Base-by-base conservation (phyloP, 202 grass and related monocot species). In the Saccharum hybrid region DNA sequence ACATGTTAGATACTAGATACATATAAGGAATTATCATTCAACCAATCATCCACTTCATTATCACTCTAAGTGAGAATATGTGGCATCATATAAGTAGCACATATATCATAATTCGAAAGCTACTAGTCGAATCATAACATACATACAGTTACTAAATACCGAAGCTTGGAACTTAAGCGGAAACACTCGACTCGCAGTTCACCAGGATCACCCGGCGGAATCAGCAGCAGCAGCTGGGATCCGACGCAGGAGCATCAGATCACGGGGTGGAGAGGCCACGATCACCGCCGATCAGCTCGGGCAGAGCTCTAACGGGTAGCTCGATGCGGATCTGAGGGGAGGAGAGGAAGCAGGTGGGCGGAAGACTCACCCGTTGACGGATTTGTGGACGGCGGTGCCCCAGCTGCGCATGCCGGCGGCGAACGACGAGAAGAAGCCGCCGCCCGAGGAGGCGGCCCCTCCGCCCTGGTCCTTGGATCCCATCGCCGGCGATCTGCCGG, bases 311-410 rank as follows among this genome's bases (percentile, higher is more conserved):
- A 63, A 15, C 48, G 65, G 57, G 34, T 8, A 86, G 63, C 67
- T 68, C 15, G 39, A 67, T 71, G 72, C 76, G 71, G 89, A 90
- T 90, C 85, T 84, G 81, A 10, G 59, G 71, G 18, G 14, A 71
- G 49, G 75, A 18, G 66, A 31, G 31, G 28, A 18, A 65, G 8
- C 36, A 7, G 2, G 33, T 1, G 42, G 69, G 13, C 75, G 10
- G 69, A 14, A 51, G 81, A 65, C 71, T 87, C 79, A 98, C 96
- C 96, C 96, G 83, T 96, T 98, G 54, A 98, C 96, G 6, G 96
- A 98, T 74, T 92, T 98, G 69, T 92, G 93, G 46, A 98, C 86
- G 62, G 91, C 93, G 12, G 34, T 92, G 22, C 96, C 83, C 89
- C 54, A 98, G 83, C 72, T 94, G 74, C 81, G 88, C 61, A 98